Conservation (phyloP, 768 basidiomycete genomes). For the Tylopilus plumbeoviolaceoides region DNA sequence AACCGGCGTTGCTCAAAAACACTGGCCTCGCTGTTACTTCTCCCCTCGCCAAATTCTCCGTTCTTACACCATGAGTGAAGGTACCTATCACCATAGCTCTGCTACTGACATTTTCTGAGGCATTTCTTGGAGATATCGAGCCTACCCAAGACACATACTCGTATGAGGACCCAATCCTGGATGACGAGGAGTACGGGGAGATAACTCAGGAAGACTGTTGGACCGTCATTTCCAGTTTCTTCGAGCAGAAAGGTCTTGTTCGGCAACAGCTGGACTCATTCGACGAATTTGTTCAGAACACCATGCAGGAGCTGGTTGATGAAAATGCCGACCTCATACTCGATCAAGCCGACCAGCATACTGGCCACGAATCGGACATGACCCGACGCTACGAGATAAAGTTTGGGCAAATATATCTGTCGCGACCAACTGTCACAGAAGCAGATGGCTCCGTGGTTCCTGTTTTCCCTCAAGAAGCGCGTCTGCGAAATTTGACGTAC, state of each 20-base stretch:
- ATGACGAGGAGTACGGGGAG: conserved; percentile 62
- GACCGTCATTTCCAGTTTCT: conserved; percentile 95
- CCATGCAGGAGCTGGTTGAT: conserved; percentile 98
- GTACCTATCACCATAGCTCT: conserved; percentile 21
- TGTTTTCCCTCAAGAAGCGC: conserved; percentile 95
- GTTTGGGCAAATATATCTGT: conserved; percentile 97
- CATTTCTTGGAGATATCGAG: conserved; percentile 42
- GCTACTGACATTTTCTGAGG: conserved; percentile 32
- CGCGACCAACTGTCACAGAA: conserved; percentile 91
- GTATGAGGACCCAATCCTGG: conserved; percentile 58
- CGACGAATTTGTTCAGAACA: conserved; percentile 98
- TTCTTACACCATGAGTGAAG: conserved; percentile 28
- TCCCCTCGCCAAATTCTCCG: neutral
- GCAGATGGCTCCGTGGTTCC: conserved; percentile 91
- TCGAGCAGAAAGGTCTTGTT: conserved; percentile 95
- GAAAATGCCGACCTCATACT: conserved; percentile 94
- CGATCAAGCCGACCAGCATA: conserved; percentile 95
- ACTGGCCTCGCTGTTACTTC: neutral
- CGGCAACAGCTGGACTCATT: conserved; percentile 97
- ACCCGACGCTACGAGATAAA: conserved; percentile 95
- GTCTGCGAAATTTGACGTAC: conserved; percentile 92
- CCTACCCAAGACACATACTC: conserved; percentile 43
- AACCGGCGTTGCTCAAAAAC: neutral
- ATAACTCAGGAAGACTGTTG: conserved; percentile 93
- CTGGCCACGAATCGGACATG: conserved; percentile 77